Conservation (phyloP, 2,329 filamentous ascomycete genomes). For the Coleophoma eucalyptorum region DNA sequence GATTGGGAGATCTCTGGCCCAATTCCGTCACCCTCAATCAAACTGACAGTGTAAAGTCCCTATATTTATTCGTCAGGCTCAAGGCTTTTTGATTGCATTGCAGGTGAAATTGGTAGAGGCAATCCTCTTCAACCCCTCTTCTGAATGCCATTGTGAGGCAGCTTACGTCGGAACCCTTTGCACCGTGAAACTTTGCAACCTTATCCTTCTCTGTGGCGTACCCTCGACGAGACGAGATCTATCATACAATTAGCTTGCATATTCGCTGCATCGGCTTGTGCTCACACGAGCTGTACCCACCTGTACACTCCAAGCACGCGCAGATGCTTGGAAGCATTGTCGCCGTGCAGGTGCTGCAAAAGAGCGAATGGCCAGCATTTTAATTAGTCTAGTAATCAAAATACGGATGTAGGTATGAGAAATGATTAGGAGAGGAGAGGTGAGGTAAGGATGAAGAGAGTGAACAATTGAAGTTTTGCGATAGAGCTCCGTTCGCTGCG, state of each 20-base stretch:
- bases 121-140: background rate
- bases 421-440: slow-evolving; percentile 1
- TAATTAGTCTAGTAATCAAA: slow-evolving; percentile 33
- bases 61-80: slow-evolving; percentile 30
- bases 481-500: background rate
- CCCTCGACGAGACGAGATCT: slow-evolving; percentile 47
- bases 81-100: no score
- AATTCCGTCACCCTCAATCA: slow-evolving; percentile 99
- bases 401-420: slow-evolving; percentile 5
- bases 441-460: background rate
- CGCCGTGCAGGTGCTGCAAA: slow-evolving; percentile 71
- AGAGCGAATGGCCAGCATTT: slow-evolving; percentile 80
- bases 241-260: slow-evolving; percentile 14
- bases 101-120: no score
- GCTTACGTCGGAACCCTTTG: slow-evolving; percentile 83
- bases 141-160: background rate
- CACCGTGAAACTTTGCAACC: slow-evolving; percentile 91
- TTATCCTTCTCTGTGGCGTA: slow-evolving; percentile 62
- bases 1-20: slow-evolving; percentile 96
- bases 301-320: slow-evolving; percentile 53
- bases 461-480: background rate
- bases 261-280: background rate
- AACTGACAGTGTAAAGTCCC: slow-evolving; percentile 93
- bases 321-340: slow-evolving; percentile 72
- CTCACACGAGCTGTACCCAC: slow-evolving; percentile 38